phyloP scores from a whole-genome alignment of 495 filamentous ascomycete species.

The Trichoderma asperelloides region DNA sequence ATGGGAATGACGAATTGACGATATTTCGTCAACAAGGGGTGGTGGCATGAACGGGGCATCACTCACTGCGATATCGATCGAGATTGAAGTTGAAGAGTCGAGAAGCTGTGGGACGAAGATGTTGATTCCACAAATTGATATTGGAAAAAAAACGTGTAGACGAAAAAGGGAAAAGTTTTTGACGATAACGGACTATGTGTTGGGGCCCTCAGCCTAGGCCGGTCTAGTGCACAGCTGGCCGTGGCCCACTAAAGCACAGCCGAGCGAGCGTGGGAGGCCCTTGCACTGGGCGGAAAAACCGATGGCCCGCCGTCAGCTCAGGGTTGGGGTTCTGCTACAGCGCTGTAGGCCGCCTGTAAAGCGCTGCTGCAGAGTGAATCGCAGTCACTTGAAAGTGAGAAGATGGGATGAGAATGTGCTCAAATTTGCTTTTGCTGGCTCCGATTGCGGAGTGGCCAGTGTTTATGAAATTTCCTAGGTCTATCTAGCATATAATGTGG shows the following conservation, averaged over 20 bases:
- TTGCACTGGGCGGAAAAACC: slow-evolving; percentile 2
- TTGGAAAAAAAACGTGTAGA: slow-evolving; percentile 7
- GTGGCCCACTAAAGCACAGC: slow-evolving; percentile 6
- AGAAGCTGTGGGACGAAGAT: slow-evolving; percentile 1
- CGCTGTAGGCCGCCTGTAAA: background rate
- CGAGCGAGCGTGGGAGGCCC: slow-evolving; percentile 11
- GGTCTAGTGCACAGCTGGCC: background rate
- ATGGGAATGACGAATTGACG: background rate
- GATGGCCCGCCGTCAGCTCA: background rate
- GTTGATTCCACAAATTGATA: slow-evolving; percentile 5
- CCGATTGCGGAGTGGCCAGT: too few species aligned
- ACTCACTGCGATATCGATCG: background rate
- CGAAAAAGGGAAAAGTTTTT: slow-evolving; percentile 9
- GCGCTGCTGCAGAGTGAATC: background rate
- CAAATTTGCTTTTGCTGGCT: too few species aligned
- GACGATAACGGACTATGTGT: background rate
- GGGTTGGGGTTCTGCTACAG: background rate
- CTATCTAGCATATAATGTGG: too few species aligned
- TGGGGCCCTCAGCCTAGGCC: slow-evolving; percentile 5
- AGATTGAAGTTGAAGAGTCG: background rate
- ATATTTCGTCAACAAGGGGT: background rate
- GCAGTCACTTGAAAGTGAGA: too few species aligned
- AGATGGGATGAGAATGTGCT: too few species aligned
- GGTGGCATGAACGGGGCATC: background rate
- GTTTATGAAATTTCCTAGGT: too few species aligned